A percentile compares a stretch with the other conserved stretches of the same genome.
phyloP scores from a whole-genome alignment of 805 yeast species.

The Scheffersomyces ergatensis region DNA sequence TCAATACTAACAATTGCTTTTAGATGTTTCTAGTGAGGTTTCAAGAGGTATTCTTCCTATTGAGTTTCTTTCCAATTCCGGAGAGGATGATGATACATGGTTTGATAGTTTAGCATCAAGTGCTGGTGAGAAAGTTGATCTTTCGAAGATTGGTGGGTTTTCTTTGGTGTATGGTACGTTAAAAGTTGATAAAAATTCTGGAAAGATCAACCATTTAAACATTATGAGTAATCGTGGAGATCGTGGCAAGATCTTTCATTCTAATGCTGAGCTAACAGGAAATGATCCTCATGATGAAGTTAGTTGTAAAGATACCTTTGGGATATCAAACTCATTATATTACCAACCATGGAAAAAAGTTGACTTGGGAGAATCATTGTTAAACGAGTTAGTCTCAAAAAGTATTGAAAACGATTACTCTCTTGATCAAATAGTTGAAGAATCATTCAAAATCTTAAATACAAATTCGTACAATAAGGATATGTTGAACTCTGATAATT shows the following conservation, averaged over 20 bases:
- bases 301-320: slow-evolving; percentile 39
- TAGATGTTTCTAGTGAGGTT: slow-evolving; percentile 28
- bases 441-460: slow-evolving; percentile 56
- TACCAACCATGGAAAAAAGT: slow-evolving; percentile 78
- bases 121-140: slow-evolving; percentile 7
- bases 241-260: slow-evolving; percentile 29
- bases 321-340: slow-evolving; percentile 67
- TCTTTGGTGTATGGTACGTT: slow-evolving; percentile 57
- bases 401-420: slow-evolving; percentile 12
- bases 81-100: slow-evolving; percentile 45
- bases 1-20: slow-evolving; percentile 11
- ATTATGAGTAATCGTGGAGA: slow-evolving; percentile 53
- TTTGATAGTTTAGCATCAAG: slow-evolving; percentile 22
- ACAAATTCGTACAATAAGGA: slow-evolving; percentile 31
- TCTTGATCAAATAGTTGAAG: slow-evolving; percentile 44
- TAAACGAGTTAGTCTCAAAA: slow-evolving; percentile 18
- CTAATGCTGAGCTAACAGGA: slow-evolving; percentile 14
- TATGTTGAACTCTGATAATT: slow-evolving; percentile 8
- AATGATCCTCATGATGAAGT: slow-evolving; percentile 14
- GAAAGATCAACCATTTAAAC: slow-evolving; percentile 32
- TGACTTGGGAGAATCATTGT: slow-evolving; percentile 39
- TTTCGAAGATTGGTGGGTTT: slow-evolving; percentile 57
- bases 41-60: slow-evolving; percentile 55
- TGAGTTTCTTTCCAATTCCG: slow-evolving; percentile 36
- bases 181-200: slow-evolving; percentile 15